Conservation (phyloP, 257 asterid species). For the Asclepias syriaca region DNA sequence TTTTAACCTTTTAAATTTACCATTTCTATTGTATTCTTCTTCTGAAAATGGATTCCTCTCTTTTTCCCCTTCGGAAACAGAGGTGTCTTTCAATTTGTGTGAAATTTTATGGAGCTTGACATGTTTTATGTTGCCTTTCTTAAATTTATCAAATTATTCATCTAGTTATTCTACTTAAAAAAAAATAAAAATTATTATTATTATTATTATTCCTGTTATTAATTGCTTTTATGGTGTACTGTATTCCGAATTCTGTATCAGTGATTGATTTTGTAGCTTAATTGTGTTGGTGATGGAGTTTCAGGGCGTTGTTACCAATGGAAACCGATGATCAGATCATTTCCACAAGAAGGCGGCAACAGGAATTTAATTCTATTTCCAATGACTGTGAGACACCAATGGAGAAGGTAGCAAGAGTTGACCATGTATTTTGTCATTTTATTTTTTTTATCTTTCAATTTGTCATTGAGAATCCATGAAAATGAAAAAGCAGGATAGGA, state of each 20-base stretch:
- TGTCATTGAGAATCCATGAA: not conserved
- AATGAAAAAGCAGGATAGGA: constrained; percentile 29
- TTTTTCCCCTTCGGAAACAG: not conserved
- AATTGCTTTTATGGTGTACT: not conserved
- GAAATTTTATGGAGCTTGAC: not conserved
- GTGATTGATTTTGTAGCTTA: constrained; percentile 1
- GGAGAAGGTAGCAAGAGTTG: constrained; percentile 21
- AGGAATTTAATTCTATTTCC: constrained; percentile 21
- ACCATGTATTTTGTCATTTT: constrained; percentile 4
- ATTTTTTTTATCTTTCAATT: not conserved
- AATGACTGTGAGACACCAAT: constrained; percentile 35
- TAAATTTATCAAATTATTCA: not conserved
- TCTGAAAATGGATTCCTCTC: too few species aligned
- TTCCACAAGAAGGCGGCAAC: constrained; percentile 25
- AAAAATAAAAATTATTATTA: too few species aligned
- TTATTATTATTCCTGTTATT: not conserved
- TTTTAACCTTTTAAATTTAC: not conserved
- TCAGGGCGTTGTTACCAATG: constrained; percentile 41
- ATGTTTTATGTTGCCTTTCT: not conserved
- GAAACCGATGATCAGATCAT: constrained; percentile 31
- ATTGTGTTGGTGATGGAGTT: constrained; percentile 1
- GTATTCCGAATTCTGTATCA: not conserved
- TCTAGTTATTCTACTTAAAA: not conserved
- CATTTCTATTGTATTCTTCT: not conserved
- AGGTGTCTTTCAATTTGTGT: not conserved